These are phyloP conservation scores for Immersiella caudata DNA, from an alignment of 495 filamentous ascomycete species.

Conservation along the genomic window DNA sequence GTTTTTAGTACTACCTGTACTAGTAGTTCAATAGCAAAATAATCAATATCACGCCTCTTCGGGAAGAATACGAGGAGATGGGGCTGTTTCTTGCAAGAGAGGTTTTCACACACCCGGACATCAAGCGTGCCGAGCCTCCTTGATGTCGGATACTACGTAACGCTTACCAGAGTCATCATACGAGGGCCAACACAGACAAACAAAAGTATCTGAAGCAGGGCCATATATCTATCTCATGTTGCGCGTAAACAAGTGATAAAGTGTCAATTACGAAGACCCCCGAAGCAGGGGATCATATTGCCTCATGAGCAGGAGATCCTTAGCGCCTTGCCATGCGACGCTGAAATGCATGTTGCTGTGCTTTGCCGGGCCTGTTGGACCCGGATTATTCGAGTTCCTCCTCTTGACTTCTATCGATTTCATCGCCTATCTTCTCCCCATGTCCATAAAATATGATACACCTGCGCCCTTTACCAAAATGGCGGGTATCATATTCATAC, in stretches of 20 bases:
- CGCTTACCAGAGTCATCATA: too few species aligned
- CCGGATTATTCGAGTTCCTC: background rate
- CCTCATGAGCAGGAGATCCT: background rate
- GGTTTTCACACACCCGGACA: too few species aligned
- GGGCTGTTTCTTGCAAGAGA: too few species aligned
- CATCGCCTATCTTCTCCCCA: background rate
- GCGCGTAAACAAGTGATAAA: background rate
- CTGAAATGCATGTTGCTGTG: background rate
- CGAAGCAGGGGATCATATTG: background rate
- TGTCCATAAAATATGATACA: background rate
- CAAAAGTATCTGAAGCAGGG: too few species aligned
- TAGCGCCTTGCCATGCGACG: background rate
- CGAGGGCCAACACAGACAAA: too few species aligned
- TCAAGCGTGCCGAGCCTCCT: too few species aligned
- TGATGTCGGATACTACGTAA: too few species aligned
- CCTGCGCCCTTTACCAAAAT: conserved; percentile 17
- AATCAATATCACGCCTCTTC: too few species aligned
- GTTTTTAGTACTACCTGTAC: too few species aligned
- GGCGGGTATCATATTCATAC: conserved; percentile 27
- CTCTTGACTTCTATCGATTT: background rate
- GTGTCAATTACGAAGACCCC: background rate
- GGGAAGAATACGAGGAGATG: too few species aligned
- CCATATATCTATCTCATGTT: too few species aligned
- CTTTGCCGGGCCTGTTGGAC: background rate
- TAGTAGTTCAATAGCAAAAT: too few species aligned